Base-by-base conservation (phyloP, 805 yeast genomes). In the Maudiozyma bulderi region DNA sequence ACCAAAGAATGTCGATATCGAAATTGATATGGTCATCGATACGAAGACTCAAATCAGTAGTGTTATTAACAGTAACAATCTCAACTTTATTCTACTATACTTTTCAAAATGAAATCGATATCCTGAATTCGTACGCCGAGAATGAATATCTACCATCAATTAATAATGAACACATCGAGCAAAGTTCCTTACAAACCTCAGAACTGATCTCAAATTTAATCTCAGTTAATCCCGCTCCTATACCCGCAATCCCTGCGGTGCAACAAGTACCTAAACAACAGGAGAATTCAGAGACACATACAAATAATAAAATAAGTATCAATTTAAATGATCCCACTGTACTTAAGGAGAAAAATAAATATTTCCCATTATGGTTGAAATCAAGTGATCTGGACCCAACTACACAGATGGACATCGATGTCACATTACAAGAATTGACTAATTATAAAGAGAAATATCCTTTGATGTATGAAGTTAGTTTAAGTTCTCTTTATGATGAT, bases 261-360 rank as follows among this genome's bases (percentile, higher is more conserved):
- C 37, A 34, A 4, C 11, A n/a, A 34, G n/a, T 34, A n/a, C 37
- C 37, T 20, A 20, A 20, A 20, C 26, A 3, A 20, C 26, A 20
- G 26, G 26, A 20, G 2, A 20, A 20, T 20, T 20, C 26, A 20
- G 29, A 29, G 14, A 30, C 28, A 30, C 14, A 5, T 15, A 30
- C 34, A 11, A 29, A 14, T 29, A 14, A 26, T 8, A 38, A 38
- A n/a, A 13, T n/a, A 9, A 35, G 38, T 13, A n/a, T 35, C 8
- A 15, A 35, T 35, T 35, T 35, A 8, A n/a, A 50, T 43, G 57
- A 62, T 52, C 52, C 66, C 47, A 54, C 48, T 7, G 51, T 50
- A 9, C 38, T 65, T 7, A 47, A 51, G 15, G 68, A 60, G 10
- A 72, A 72, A 56, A 71, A 71, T 53, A 66, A 59, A 53, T 72